Evolutionary conservation across 768 basidiomycete species (phyloP), one percentile per base, ranked within the genome.

Genomic region (Boletus subcaerulescens): DNA sequence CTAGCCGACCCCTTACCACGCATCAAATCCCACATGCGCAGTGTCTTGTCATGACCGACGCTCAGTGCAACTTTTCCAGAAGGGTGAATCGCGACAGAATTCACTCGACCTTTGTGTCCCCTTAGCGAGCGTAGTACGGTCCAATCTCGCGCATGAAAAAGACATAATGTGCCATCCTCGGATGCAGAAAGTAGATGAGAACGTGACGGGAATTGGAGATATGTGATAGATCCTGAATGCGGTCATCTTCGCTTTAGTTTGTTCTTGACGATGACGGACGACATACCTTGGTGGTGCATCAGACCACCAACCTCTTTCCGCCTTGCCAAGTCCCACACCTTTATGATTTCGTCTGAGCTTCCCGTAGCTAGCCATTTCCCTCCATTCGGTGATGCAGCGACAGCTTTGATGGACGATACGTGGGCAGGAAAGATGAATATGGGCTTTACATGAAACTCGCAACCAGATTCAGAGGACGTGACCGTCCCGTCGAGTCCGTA

Each of bases 11-110:
- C 91, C 69, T 89, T 88, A 0, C 96, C 96, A 43, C 95, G 77
- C 91, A 98, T 95, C 46, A 99, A 76, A 76, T 99, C 97, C 97
- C 97, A 99, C 95, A 99, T 97, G 41, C 94, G 81, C 55, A 98
- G 60, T 4, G 90, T 91, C 59, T 81, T 79, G 65, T 98, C 97
- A 64, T 86, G 87, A 8, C 97, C 96, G 0, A 98, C 93, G 57
- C 87, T 93, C 39, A 99, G 71, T 1, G 88, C 95, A 17, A 98
- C 82, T 63, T 98, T 91, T 7, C 95, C 92, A 0, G 91, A 89
- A 0, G 93, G 96, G 65, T 99, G 97, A 3, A 98, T 86, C 3
- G 92, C 91, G 36, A 97, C 81, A 33, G 82, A 81, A 68, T 98
- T 98, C 56, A 98, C 86, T 24, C 91, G 84, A 1, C 91, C 95